Base-by-base conservation (phyloP, 129 eudicot genomes). In the Smallanthus sonchifolius region DNA sequence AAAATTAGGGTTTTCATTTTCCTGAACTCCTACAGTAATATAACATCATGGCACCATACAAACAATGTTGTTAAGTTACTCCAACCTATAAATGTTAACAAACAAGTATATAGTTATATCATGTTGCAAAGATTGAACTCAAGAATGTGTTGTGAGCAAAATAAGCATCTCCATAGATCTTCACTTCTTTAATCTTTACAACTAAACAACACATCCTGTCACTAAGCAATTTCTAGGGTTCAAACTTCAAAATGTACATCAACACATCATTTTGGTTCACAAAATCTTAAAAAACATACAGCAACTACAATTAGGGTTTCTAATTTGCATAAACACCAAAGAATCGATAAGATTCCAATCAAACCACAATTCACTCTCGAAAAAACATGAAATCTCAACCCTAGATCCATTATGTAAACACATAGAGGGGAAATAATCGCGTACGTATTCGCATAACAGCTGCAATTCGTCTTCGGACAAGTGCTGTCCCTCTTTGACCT, bases 401-500 rank as follows among this genome's bases (percentile, higher is more conserved):
- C 47, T 37, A 62, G n/a, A 61, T 51, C 49, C 57, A 67, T 4
- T 11, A 65, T 72, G 56, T 9, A 67, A n/a, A 24, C 57, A 64
- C 0, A 73, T 6, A 28, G 11, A 45, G 38, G 49, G 35, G n/a
- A 65, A 24, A 64, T 36, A 30, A 74, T 32, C 3, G 34, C 79
- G 37, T 84, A 93, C 98, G 72, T 87, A 93, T 93, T 93, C 98
- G 84, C 98, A 93, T 55, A 93, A 79, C 16, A 93, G 96, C 91
- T 90, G 98, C 75, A 93, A 96, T 90, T 93, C 97, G 30, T 93
- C 95, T 75, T 93, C 98, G 14, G 97, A 77, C 86, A 93, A 85
- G 87, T 93, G 98, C 75, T 93, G 95, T 3, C 98, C 98, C 7
- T 93, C 98, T 82, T 93, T 93, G 71, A 93, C 97, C 84, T 90